Evolutionary conservation across 1,139 yeast species (phyloP).

Genomic region (Sugiyamaella xylanicola): DNA sequence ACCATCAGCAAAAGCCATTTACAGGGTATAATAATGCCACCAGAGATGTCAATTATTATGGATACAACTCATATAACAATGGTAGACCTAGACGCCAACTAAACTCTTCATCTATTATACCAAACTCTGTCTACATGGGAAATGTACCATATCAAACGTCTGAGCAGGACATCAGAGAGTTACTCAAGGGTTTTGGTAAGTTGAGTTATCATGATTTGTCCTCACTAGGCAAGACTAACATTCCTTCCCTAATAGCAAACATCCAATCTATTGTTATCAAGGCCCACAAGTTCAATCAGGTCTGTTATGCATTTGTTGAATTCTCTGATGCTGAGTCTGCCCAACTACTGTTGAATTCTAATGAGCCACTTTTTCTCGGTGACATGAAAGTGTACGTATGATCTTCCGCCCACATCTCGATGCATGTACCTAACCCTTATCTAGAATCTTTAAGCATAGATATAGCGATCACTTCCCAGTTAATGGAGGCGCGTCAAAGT

Average conservation of each 20-base stretch:
- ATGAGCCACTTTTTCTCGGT: constrained; percentile 5
- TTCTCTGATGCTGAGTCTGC: constrained; percentile 22
- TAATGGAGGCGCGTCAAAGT: neutral
- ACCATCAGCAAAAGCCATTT: neutral
- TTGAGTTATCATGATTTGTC: too few species aligned
- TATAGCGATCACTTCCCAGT: neutral
- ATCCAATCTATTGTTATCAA: constrained; percentile 13
- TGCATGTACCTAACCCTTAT: constrained; percentile 14
- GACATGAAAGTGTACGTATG: constrained; percentile 11
- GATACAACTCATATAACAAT: constrained; percentile 4
- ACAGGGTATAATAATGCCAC: neutral
- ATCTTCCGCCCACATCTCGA: neutral
- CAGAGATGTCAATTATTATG: constrained; percentile 6
- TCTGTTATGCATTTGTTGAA: constrained; percentile 22
- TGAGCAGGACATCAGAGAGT: constrained; percentile 15
- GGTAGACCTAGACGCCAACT: neutral
- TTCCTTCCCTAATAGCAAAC: too few species aligned
- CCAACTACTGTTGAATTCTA: constrained; percentile 1
- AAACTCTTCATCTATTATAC: neutral
- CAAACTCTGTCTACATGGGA: constrained; percentile 21
- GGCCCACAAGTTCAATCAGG: constrained; percentile 1
- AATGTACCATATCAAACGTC: constrained; percentile 20
- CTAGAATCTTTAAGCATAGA: constrained; percentile 11
- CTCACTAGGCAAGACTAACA: too few species aligned
- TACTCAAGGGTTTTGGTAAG: constrained; percentile 21